Evolutionary conservation across 2,329 filamentous ascomycete species (phyloP).

Genomic region (Xylariaceae sp.): DNA sequence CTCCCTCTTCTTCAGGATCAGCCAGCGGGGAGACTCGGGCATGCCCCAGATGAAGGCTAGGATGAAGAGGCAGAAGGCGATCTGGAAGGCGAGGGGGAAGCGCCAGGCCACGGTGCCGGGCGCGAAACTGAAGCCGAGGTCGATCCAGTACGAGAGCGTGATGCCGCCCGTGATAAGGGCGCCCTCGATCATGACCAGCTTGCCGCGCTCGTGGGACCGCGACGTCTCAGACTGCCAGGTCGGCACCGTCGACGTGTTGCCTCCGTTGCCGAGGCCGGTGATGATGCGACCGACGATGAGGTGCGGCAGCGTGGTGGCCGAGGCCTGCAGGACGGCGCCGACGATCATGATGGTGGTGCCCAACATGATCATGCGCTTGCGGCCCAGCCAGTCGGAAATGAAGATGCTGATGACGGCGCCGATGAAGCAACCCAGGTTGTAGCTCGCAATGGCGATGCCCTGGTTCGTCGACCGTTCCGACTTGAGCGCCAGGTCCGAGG

Average conservation of each 20-base stretch:
- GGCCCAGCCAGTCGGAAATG: conserved; percentile 52
- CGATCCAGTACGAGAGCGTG: conserved; percentile 56
- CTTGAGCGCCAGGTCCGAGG: conserved; percentile 28
- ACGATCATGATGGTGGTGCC: conserved; percentile 54
- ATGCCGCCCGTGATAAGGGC: conserved; percentile 53
- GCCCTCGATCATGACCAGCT: conserved; percentile 56
- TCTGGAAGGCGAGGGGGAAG: conserved; percentile 55
- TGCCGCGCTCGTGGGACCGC: conserved; percentile 52
- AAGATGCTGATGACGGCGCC: conserved; percentile 42
- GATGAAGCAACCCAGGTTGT: conserved; percentile 55
- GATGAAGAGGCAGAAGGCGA: conserved; percentile 55
- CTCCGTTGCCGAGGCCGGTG: conserved; percentile 39
- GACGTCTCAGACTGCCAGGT: conserved; percentile 59
- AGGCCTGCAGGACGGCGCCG: conserved; percentile 42
- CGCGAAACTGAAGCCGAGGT: conserved; percentile 51
- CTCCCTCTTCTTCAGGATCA: conserved; percentile 39
- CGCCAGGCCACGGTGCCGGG: conserved; percentile 49
- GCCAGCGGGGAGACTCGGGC: conserved; percentile 47
- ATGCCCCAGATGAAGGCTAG: conserved; percentile 46
- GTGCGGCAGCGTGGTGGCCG: conserved; percentile 42
- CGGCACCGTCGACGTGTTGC: conserved; percentile 43
- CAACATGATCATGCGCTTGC: conserved; percentile 50
- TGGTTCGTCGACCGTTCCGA: conserved; percentile 46
- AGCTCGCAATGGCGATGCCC: conserved; percentile 48
- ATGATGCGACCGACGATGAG: conserved; percentile 51